Conservation (phyloP, 768 basidiomycete species). For the Podaxis carcinomalis region DNA sequence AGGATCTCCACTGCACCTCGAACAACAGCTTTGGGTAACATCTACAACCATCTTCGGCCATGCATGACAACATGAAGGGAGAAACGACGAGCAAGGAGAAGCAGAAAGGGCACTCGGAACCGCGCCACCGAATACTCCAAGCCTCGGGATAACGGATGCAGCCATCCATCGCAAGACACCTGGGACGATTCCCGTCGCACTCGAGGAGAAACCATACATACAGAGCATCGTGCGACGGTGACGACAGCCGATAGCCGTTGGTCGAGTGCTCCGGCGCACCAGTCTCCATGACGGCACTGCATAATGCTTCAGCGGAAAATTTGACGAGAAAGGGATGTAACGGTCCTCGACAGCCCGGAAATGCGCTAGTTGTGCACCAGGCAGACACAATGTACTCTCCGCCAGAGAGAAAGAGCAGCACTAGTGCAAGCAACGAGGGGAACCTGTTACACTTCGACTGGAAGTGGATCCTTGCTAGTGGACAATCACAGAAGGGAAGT, state of each 20-base stretch:
- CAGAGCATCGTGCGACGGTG: constrained; percentile 4
- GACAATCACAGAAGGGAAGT: not conserved
- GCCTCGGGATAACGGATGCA: constrained; percentile 7
- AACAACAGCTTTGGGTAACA: not conserved
- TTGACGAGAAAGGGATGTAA: not conserved
- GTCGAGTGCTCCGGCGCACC: not conserved
- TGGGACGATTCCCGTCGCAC: constrained; percentile 4
- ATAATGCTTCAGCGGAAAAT: not conserved
- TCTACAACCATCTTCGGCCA: not conserved
- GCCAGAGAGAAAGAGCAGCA: not conserved
- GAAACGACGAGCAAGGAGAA: not conserved
- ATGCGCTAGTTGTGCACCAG: not conserved
- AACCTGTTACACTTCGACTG: not conserved
- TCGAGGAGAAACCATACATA: constrained; percentile 5
- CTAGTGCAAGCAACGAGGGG: not conserved
- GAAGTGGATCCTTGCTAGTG: not conserved
- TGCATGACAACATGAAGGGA: not conserved
- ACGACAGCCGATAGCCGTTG: constrained; percentile 9
- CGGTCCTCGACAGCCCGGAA: not conserved
- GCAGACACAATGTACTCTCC: not conserved
- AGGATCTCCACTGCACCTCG: not conserved
- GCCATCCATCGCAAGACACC: constrained; percentile 14
- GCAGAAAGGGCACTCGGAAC: not conserved
- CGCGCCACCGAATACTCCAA: not conserved
- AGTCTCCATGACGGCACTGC: not conserved